Base-by-base conservation (phyloP, 140 eudicot genomes). In the Ambrosia hybrid region DNA sequence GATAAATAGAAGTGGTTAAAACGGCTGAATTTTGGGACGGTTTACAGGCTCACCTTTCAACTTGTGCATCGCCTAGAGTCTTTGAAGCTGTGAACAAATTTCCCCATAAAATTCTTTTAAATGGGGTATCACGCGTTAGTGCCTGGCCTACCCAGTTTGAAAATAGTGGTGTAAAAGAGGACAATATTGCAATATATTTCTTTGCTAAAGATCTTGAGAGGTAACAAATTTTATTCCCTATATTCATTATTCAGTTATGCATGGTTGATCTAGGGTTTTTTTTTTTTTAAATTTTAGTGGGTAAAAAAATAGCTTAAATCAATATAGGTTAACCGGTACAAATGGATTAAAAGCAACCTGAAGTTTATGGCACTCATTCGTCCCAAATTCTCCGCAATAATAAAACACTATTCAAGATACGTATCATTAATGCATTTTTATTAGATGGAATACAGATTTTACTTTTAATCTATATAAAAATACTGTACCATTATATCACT, bases 41-140 rank as follows among this genome's bases (percentile, higher is more conserved):
- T 63, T 83, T 94, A 68, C 99, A 94, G 79, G 99, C 96, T 34
- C 97, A 94, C 88, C 58, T 90, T 61, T 94, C 99, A 67, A 85
- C 72, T 30, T 76, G 86, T 72, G 97, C 96, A 65, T 90, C 99
- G 43, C 83, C 87, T 60, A 90, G 74, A 78, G 99, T 94, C 61
- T 60, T 71, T 78, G 90, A 84, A 55, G 83, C 92, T 52, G 87
- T 85, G 67, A 88, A 85, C 63, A 90, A 90, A 21, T 83, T 94
- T 72, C 89, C 89, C 1, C 70, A 72, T 56, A 83, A 77, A 68
- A 76, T 94, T 76, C 73, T 72, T 33, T 67, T 94, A 55, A 76
- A 83, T 74, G 99, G 94, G 76, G 94, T 88, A 72, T 85, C 96
- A 73, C 97, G 99, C 10, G 38, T 72, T 71, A 86, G 88, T 78